Evolutionary conservation across 768 basidiomycete species (phyloP).

Genomic region (Lactifluus pinguis): DNA sequence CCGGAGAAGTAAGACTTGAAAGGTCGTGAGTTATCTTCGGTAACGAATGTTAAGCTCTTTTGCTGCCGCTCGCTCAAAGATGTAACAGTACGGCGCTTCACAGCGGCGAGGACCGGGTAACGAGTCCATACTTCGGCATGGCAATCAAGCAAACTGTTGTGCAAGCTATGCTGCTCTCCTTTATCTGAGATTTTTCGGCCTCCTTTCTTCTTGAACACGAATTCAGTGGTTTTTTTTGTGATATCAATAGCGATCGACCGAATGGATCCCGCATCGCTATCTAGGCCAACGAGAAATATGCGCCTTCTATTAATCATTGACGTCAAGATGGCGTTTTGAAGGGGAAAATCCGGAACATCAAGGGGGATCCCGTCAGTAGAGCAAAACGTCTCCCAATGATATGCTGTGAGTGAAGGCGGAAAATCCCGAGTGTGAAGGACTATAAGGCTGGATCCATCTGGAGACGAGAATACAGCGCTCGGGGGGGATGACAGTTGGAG

Average conservation of each 20-base stretch:
- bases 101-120: conserved; percentile 11
- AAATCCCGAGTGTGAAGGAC: conserved; percentile 21
- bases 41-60: conserved; percentile 37
- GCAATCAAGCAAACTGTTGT: conserved; percentile 29
- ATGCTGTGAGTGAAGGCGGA: conserved; percentile 28
- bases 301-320: conserved; percentile 36
- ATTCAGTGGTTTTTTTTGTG: conserved; percentile 47
- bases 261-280: conserved; percentile 26
- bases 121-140: conserved; percentile 10
- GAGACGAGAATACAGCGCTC: conserved; percentile 34
- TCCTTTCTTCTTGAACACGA: conserved; percentile 42
- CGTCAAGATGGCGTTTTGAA: conserved; percentile 29
- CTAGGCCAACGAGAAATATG: conserved; percentile 37
- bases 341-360: conserved; percentile 24
- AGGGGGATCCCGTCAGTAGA: conserved; percentile 36
- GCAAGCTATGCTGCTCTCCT: conserved; percentile 22
- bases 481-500: conserved; percentile 32
- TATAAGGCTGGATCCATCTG: conserved; percentile 48
- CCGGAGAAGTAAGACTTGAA: conserved; percentile 38
- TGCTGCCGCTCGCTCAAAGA: conserved; percentile 22
- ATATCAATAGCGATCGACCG: conserved; percentile 43
- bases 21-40: conserved; percentile 28
- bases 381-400: conserved; percentile 52
- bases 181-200: conserved; percentile 14
- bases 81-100: conserved; percentile 7